phyloP scores from a whole-genome alignment of 177 flowering plant species.

The Telopea speciosissima region DNA sequence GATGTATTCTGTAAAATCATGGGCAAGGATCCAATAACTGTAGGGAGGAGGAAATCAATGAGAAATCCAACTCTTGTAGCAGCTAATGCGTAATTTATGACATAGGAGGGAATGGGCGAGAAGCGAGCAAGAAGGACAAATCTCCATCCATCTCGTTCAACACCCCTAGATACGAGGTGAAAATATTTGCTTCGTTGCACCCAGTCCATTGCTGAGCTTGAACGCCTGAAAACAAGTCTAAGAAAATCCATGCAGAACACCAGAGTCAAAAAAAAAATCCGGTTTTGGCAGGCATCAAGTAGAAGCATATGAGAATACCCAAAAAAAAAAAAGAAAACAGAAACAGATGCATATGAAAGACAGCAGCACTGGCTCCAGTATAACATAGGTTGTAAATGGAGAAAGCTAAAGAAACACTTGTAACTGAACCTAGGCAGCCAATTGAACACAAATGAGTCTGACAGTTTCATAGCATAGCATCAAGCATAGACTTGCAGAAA shows the following conservation, averaged over 20 bases:
- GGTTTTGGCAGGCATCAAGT: background rate
- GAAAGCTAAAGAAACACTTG: background rate
- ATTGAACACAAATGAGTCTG: background rate
- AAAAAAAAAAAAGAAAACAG: too few relatives aligned
- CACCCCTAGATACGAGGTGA: slow-evolving; percentile 63
- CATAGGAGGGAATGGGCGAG: slow-evolving; percentile 91
- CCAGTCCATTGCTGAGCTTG: slow-evolving; percentile 74
- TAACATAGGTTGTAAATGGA: background rate
- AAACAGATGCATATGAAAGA: slow-evolving; percentile 1
- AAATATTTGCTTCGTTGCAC: slow-evolving; percentile 65
- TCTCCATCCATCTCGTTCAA: slow-evolving; percentile 91
- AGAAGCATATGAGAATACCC: background rate
- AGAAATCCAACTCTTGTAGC: slow-evolving; percentile 75
- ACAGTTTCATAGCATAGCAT: background rate
- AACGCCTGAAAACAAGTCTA: slow-evolving; percentile 68
- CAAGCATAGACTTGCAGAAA: slow-evolving; percentile 2
- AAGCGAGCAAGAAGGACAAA: slow-evolving; percentile 96
- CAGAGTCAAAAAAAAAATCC: background rate
- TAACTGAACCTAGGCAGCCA: background rate
- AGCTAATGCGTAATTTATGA: slow-evolving; percentile 88
- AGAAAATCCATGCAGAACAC: slow-evolving; percentile 5
- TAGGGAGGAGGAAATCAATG: slow-evolving; percentile 78
- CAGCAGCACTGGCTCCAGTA: background rate
- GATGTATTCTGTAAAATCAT: slow-evolving; percentile 97
- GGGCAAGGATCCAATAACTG: slow-evolving; percentile 79